Percentiles rank a stretch among this genome's conserved stretches.
Evolutionary conservation across 176 grass and related monocot genomes (phyloP).

Genomic region (Zoysia japonica): DNA sequence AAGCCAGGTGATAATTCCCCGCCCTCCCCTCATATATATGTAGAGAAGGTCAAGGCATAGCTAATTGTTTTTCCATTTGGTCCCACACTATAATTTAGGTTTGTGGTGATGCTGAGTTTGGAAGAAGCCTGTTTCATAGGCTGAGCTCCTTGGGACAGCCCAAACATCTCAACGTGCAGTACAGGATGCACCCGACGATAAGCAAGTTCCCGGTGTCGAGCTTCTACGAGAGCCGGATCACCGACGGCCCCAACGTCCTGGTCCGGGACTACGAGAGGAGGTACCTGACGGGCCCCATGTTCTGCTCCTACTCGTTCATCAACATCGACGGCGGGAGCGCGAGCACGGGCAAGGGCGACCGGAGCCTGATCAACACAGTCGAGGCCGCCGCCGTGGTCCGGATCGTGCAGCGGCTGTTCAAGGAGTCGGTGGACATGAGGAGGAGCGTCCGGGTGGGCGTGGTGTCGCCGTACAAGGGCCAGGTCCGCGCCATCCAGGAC

Average conservation of each 20-base stretch:
- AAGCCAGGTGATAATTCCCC: conserved; percentile 54
- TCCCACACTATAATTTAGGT: conserved; percentile 29
- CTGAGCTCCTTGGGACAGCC: conserved; percentile 56
- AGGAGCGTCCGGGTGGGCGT: conserved; percentile 42
- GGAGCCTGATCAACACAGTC: conserved; percentile 53
- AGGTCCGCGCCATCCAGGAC: conserved; percentile 56
- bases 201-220: conserved; percentile 65
- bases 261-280: conserved; percentile 30
- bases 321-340: conserved; percentile 57
- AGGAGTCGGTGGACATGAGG: conserved; percentile 32
- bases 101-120: conserved; percentile 46
- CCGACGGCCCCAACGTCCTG: conserved; percentile 57
- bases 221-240: conserved; percentile 51
- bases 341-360: conserved; percentile 32
- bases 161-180: conserved; percentile 75
- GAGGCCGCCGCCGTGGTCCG: conserved; percentile 55
- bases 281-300: conserved; percentile 51
- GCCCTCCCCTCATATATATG: too few species aligned
- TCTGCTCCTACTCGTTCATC: conserved; percentile 72
- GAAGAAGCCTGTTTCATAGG: conserved; percentile 71
- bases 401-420: conserved; percentile 52
- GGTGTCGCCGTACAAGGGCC: conserved; percentile 60
- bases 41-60: background rate
- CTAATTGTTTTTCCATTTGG: background rate
- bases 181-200: conserved; percentile 77